phyloP scores from a whole-genome alignment of 2,329 filamentous ascomycete genomes.

The Bisporella sp. region DNA sequence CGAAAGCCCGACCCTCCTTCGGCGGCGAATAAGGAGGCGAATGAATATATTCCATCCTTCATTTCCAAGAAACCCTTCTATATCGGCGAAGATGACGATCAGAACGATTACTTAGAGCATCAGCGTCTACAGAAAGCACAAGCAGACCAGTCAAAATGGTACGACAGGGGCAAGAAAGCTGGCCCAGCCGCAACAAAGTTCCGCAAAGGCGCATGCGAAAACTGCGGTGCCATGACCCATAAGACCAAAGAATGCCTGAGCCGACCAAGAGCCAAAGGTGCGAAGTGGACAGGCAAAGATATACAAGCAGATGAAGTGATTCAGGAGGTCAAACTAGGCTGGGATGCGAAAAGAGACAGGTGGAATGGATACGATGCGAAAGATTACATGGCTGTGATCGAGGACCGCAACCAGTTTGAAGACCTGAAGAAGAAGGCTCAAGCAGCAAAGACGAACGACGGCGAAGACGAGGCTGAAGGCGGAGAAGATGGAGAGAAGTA shows the following conservation, averaged over 20 bases:
- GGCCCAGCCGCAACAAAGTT: conserved; percentile 92
- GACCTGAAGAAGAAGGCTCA: conserved; percentile 51
- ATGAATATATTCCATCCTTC: conserved; percentile 97
- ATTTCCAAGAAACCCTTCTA: conserved; percentile 99
- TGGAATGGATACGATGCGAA: conserved; percentile 97
- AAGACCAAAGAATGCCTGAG: conserved; percentile 91
- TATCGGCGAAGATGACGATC: conserved; percentile 68
- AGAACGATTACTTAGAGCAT: conserved; percentile 90
- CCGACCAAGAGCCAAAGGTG: conserved; percentile 80
- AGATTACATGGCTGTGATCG: conserved; percentile 80
- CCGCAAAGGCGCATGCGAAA: conserved; percentile 96
- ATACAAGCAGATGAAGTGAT: conserved; percentile 89
- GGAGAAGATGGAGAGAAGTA: conserved; percentile 65
- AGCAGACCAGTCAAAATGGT: conserved; percentile 72
- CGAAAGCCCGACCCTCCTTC: conserved; percentile 26
- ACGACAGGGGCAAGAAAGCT: conserved; percentile 78
- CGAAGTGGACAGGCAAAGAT: conserved; percentile 85
- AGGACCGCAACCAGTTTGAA: conserved; percentile 84
- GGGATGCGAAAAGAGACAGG: conserved; percentile 94
- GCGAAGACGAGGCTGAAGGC: conserved; percentile 44
- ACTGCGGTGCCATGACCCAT: conserved; percentile 95
- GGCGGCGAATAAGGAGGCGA: conserved; percentile 72
- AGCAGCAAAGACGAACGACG: conserved; percentile 38
- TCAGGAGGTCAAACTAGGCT: conserved; percentile 80
- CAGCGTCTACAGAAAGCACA: conserved; percentile 71